Percentiles rank a stretch among this genome's conserved stretches.
These are phyloP conservation scores for Camillea tinctor DNA, from an alignment of 2,329 filamentous ascomycete species.

Conservation along the genomic window DNA sequence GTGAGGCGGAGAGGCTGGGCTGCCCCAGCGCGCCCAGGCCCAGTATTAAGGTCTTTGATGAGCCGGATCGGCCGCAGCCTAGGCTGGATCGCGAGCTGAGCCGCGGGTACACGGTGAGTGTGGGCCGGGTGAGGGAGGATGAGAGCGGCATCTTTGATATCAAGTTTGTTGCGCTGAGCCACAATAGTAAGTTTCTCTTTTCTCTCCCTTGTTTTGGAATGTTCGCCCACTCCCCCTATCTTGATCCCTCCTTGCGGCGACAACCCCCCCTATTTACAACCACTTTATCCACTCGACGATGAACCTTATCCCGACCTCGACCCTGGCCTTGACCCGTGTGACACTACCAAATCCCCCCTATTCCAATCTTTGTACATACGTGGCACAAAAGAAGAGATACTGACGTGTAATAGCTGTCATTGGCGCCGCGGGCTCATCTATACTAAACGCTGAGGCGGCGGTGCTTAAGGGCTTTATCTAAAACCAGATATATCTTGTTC, in stretches of 20 bases:
- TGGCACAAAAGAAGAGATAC: conserved; percentile 1
- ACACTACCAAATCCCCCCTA: too few relatives aligned
- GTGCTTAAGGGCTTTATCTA: conserved; percentile 84
- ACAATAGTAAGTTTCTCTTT: conserved; percentile 56
- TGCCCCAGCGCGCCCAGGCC: conserved; percentile 82
- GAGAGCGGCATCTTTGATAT: conserved; percentile 89
- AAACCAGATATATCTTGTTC: conserved; percentile 4
- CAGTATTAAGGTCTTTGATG: conserved; percentile 85
- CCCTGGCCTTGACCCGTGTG: too few relatives aligned
- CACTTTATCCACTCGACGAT: too few relatives aligned
- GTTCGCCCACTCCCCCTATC: too few relatives aligned
- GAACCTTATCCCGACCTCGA: background rate
- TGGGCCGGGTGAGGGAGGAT: conserved; percentile 83
- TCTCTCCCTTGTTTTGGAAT: too few relatives aligned
- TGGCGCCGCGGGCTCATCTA: conserved; percentile 92
- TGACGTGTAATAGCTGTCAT: conserved; percentile 66
- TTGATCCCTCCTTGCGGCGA: conserved; percentile 1
- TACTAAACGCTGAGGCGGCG: conserved; percentile 90
- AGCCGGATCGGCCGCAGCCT: conserved; percentile 87
- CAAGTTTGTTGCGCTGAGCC: conserved; percentile 90
- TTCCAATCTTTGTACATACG: too few relatives aligned
- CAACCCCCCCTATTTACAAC: background rate
- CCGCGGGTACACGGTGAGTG: conserved; percentile 85
- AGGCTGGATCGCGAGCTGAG: conserved; percentile 83
- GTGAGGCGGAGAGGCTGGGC: conserved; percentile 77